Percentiles rank a stretch among this genome's conserved stretches.
Conservation (phyloP, 148 eudicot genomes). For the Vaccinium macrocarpon region DNA sequence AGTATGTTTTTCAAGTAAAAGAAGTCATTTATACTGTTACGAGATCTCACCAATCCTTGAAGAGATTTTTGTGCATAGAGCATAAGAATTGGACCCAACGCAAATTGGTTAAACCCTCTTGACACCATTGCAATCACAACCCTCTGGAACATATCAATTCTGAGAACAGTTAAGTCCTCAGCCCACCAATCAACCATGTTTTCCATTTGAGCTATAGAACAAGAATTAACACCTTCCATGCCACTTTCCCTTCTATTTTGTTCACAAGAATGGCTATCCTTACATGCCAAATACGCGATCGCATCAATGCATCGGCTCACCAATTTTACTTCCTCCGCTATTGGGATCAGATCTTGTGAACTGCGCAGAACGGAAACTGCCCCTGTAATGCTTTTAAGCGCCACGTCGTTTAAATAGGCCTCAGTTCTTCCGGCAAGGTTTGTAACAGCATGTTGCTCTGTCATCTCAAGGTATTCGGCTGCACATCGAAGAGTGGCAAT, state of each 20-base stretch:
- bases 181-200: constrained; percentile 89
- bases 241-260: constrained; percentile 28
- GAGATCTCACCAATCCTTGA: constrained; percentile 80
- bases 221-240: constrained; percentile 32
- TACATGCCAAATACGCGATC: constrained; percentile 65
- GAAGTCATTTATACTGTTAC: constrained; percentile 14
- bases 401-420: constrained; percentile 64
- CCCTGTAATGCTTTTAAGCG: constrained; percentile 57
- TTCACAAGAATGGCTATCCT: constrained; percentile 45
- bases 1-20: neutral
- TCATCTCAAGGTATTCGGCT: constrained; percentile 88
- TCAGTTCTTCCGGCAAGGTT: constrained; percentile 69
- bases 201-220: constrained; percentile 38
- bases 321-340: constrained; percentile 75
- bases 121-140: constrained; percentile 74
- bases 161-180: constrained; percentile 69
- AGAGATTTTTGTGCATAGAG: constrained; percentile 86
- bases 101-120: constrained; percentile 76
- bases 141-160: constrained; percentile 80
- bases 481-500: constrained; percentile 71
- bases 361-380: constrained; percentile 57
- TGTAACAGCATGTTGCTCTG: constrained; percentile 71
- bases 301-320: constrained; percentile 80
- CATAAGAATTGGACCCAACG: constrained; percentile 85
- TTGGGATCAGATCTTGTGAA: constrained; percentile 54